phyloP scores from a whole-genome alignment of 2,329 filamentous ascomycete species.

The Leptographium galeiforme region DNA sequence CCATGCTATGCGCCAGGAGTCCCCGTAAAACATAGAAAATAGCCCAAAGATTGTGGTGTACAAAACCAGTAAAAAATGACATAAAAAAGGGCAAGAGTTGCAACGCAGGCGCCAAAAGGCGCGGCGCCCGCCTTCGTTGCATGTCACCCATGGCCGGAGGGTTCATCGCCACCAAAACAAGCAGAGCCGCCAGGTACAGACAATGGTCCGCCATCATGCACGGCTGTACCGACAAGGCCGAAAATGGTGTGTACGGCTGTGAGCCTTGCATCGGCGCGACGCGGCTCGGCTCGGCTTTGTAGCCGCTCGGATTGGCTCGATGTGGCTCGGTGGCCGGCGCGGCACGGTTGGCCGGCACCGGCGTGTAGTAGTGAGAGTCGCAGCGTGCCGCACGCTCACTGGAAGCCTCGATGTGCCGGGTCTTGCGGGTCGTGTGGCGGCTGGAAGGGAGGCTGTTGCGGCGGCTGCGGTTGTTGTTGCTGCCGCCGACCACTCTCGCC shows the following conservation, averaged over 20 bases:
- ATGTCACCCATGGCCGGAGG: not conserved
- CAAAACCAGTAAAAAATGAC: not conserved
- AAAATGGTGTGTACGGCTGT: not conserved
- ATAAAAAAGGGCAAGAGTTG: not conserved
- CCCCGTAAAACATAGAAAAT: conserved; percentile 3
- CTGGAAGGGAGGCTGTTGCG: conserved; percentile 4
- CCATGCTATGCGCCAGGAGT: conserved; percentile 10
- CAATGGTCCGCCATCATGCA: too few species aligned
- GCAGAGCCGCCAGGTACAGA: too few species aligned
- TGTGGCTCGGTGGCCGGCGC: not conserved
- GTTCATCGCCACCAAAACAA: too few species aligned
- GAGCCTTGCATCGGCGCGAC: not conserved
- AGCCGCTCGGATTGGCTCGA: not conserved
- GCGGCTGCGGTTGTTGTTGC: conserved; percentile 8
- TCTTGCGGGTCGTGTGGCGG: conserved; percentile 12
- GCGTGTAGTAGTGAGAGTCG: not conserved
- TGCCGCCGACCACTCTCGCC: conserved; percentile 19
- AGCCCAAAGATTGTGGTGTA: not conserved
- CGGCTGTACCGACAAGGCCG: too few species aligned
- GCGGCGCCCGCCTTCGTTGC: not conserved
- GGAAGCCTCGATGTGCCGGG: conserved; percentile 11
- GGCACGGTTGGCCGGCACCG: not conserved
- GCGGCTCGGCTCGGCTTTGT: not conserved
- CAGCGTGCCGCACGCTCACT: not conserved
- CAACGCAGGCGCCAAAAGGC: not conserved